A percentile compares a stretch with the other conserved stretches of the same genome.
These are phyloP conservation scores for Aspergillus neotritici DNA, from an alignment of 2,329 filamentous ascomycete genomes.

Conservation along the genomic window DNA sequence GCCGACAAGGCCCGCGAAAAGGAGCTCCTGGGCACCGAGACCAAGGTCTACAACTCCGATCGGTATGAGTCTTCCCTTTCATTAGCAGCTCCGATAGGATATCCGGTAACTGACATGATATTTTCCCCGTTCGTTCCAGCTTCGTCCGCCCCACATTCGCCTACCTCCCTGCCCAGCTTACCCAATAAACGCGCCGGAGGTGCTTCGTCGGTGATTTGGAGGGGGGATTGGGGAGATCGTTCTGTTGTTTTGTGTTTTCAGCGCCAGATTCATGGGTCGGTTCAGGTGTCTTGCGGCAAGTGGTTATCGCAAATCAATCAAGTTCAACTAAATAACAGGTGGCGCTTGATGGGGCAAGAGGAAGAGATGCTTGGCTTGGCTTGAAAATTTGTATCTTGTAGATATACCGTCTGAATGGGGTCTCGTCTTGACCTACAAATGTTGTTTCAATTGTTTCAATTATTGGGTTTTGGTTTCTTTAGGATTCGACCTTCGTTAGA, in stretches of 20 bases:
- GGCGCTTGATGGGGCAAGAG: conserved; percentile 1
- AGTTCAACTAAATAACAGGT: neutral
- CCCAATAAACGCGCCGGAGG: conserved; percentile 45
- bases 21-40: conserved; percentile 77
- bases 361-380: conserved; percentile 2
- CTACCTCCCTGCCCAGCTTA: conserved; percentile 59
- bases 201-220: no score
- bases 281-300: no score
- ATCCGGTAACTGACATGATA: neutral
- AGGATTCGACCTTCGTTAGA: neutral
- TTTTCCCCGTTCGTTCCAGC: conserved; percentile 46
- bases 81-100: no score
- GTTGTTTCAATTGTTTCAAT: conserved; percentile 9
- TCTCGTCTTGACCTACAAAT: conserved; percentile 23
- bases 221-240: no score
- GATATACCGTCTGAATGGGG: conserved; percentile 29
- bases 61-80: conserved; percentile 55
- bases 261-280: conserved; percentile 1
- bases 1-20: conserved; percentile 88
- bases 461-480: neutral
- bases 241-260: conserved; percentile 4
- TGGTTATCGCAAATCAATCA: no score
- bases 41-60: conserved; percentile 81
- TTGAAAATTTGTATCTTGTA: conserved; percentile 23
- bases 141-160: conserved; percentile 78